Percentiles rank a stretch among this genome's conserved stretches.
These are phyloP conservation scores for Fusarium mundagurra DNA, from an alignment of 2,329 filamentous ascomycete genomes.

Conservation along the genomic window DNA sequence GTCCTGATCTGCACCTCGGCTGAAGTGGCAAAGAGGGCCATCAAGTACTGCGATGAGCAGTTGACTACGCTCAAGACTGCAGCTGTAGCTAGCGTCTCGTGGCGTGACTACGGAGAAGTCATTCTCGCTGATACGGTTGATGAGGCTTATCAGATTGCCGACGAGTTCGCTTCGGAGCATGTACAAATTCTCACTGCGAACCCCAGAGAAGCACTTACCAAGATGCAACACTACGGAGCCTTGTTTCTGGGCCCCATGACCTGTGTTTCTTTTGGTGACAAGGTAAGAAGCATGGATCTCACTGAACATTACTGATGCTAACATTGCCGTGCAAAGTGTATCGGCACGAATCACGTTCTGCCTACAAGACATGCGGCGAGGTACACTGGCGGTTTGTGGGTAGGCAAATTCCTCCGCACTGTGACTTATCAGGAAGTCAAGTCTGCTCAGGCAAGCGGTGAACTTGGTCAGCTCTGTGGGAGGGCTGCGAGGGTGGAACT, in stretches of 20 bases:
- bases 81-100: neutral
- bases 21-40: neutral
- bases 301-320: rapidly evolving
- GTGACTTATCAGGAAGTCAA: neutral
- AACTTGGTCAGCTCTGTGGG: neutral
- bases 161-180: neutral
- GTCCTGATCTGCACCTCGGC: neutral
- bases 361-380: neutral
- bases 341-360: neutral
- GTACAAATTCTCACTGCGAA: neutral
- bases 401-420: neutral
- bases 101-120: neutral
- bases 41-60: neutral
- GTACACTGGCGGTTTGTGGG: neutral
- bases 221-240: neutral
- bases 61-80: neutral
- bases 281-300: neutral
- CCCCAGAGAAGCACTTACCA: neutral
- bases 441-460: neutral
- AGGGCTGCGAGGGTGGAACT: neutral
- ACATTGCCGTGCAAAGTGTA: neutral
- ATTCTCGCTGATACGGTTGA: neutral
- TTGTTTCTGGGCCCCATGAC: neutral
- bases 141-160: neutral
- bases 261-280: neutral